Base-by-base conservation (phyloP, 2,329 filamentous ascomycete species). In the Pyrenochaeta sp. region DNA sequence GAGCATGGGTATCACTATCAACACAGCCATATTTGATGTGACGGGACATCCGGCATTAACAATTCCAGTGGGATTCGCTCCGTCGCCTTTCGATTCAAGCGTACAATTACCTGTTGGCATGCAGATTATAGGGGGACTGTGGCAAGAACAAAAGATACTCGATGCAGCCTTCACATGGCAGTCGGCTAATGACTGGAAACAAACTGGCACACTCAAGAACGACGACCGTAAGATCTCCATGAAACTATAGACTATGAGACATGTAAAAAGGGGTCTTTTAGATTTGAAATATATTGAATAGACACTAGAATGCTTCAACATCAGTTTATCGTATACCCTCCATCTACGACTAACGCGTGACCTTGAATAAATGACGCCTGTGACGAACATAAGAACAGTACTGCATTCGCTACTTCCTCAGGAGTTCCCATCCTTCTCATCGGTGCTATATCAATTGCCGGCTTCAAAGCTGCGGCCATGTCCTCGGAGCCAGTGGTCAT, bases 361-460 rank as follows among this genome's bases (percentile, higher is more conserved):
- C 79, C 80, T 36, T 77, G 73, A 63, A 83, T 77, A 54, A 74
- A 83, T 42, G 79, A 81, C 41, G 76, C 76, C 71, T 81, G 73
- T 2, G 75, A 70, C 21, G 77, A 81, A 13, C 75, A 77, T 44
- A 84, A 55, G 43, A 81, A 80, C 0, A 77, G 67, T 18, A 82
- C 76, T 21, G 72, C 67, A 50, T 84, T 79, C 0, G 77, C 79
- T 49, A 84, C 75, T 62, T 84, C 81, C 17, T 82, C 78, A 11
- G 75, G 69, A 14, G 64, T 61, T 0, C 71, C 78, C 48, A 81
- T 65, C 5, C 81, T 71, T 22, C 70, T 69, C 52, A 82, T 65
- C 0, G 81, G 77, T 1, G 76, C 78, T 44, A 72, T 74, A 14
- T 59, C 43, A 22, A 80, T 66, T 17, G 77, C 75, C 18, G 61